Base-by-base conservation (phyloP, 2,329 filamentous ascomycete genomes). In the Botrytis elliptica region DNA sequence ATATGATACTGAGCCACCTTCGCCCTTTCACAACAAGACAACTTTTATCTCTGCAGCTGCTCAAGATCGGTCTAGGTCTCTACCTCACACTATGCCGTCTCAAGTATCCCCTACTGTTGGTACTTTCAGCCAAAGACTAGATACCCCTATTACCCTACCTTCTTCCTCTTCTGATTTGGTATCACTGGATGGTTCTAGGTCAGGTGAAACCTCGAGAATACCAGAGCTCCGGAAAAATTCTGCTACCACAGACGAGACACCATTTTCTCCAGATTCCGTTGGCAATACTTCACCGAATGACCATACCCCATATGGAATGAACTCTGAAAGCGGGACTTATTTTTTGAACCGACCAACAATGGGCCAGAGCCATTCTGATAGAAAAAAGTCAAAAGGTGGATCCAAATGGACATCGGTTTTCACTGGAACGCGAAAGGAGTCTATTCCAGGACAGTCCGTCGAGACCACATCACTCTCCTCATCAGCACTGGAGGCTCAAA, bases 381-480 rank as follows among this genome's bases (percentile, higher is more conserved):
- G 29, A 12, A 72, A 72, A 67, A 72, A 67, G 29, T 25, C 62
- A 36, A 72, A 78, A 57, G 74, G 76, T 12, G 82, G 80, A 67
- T 80, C 78, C 1, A 81, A 77, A 74, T 83, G 81, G 81, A 79
- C 77, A 65, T 79, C 71, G 60, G 79, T 74, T 76, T 79, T 78
- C 44, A 76, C 63, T 66, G 76, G 70, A 38, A 79, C 74, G 72
- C 80, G 71, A 76, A 82, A 76, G 64, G 79, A 77, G 55, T 75
- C 79, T 14, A 74, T 74, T 1, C 78, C 67, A 9, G 71, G 75
- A n/a, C 55, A 78, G 2, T 80, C 81, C 0, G 79, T 77, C 10
- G 83, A 84, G 67, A 80, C 82, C 3, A 83, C 80, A 72, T 84
- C 83, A 0, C 64, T 83, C 9, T 83, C 83, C 3, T 84, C 83